Evolutionary conservation across 2,329 filamentous ascomycete species (phyloP), one percentile per base, ranked within the genome.

Genomic region (Colletotrichum magnum): DNA sequence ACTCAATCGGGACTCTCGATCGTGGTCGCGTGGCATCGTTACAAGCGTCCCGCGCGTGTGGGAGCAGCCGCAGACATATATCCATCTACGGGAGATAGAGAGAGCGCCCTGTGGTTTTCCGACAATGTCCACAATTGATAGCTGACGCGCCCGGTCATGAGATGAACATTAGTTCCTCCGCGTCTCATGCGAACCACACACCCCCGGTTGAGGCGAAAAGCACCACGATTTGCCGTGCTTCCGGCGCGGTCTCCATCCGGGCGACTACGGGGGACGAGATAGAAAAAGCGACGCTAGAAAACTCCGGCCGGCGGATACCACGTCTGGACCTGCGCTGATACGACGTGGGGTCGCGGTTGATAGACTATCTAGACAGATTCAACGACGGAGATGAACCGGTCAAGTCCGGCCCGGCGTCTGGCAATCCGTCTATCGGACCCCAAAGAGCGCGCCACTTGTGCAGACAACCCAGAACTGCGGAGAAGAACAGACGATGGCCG

Each of bases 121-220:
- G 28, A 43, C 28, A 41, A 26, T 51, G 51, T 67, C 56, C 67
- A 66, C 67, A 69, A 66, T 66, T 69, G 67, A 69, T 69, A 69
- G 51, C 56, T 10, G 32, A 36, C 32, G 32, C 32, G 7, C 32
- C 32, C 32, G 36, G 50, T 62, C 56, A 65, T 57, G 45, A 59
- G 66, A 47, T 26, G 50, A 39, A 64, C 51, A 47, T 57, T 47
- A 48, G 59, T 21, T 62, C 24, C 41, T 54, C 16, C 3, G 9
- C 12, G 45, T 47, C 16, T 47, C 16, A 18, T 47, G 43, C 7
- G 10, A 26, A 21, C 21, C 21, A 43, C 7, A 13, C 18, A 64
- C 47, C 59, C 59, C 53, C 48, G 32, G 26, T 36, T 36, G 39
- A 54, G 59, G 59, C 62, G 56, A 58, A 68, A 21, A 60, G 24